Conservation (phyloP, 192 early-diverging fungal genomes). For the Coemansia sp. region DNA sequence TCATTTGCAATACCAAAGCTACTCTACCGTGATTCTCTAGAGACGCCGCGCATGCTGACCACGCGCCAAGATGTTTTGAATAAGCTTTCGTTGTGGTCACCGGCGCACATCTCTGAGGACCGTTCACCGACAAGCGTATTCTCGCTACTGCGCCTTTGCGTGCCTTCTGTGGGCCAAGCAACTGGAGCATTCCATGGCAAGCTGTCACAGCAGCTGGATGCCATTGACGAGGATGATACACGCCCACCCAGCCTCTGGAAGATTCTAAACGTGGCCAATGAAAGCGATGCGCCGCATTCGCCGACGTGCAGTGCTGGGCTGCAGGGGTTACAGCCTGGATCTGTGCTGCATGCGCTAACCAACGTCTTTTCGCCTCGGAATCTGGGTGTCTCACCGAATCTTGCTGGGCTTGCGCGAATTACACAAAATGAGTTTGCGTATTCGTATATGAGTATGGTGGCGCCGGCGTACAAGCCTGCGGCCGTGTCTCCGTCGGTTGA, state of each 20-base stretch:
- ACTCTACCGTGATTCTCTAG: slow-evolving; percentile 61
- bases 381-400: slow-evolving; percentile 28
- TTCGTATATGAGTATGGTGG: slow-evolving; percentile 36
- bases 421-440: slow-evolving; percentile 30
- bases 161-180: slow-evolving; percentile 27
- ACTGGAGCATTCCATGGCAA: slow-evolving; percentile 23
- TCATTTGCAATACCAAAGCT: slow-evolving; percentile 66
- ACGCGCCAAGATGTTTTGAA: slow-evolving; percentile 19
- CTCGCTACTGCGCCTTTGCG: slow-evolving; percentile 40
- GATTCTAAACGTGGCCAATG: neutral
- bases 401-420: slow-evolving; percentile 32
- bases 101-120: slow-evolving; percentile 19
- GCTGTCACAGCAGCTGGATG: slow-evolving; percentile 22
- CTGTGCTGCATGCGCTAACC: slow-evolving; percentile 36
- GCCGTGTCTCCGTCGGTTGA: slow-evolving; percentile 65
- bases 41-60: slow-evolving; percentile 23
- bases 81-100: slow-evolving; percentile 37
- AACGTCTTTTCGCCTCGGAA: slow-evolving; percentile 45
- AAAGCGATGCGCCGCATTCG: neutral
- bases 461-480: slow-evolving; percentile 56
- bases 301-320: neutral
- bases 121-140: slow-evolving; percentile 11
- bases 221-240: slow-evolving; percentile 7
- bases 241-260: slow-evolving; percentile 12
- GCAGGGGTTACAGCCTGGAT: slow-evolving; percentile 16